Evolutionary conservation across 2,329 filamentous ascomycete genomes (phyloP).

Genomic region (Colletotrichum neosansevieriae): DNA sequence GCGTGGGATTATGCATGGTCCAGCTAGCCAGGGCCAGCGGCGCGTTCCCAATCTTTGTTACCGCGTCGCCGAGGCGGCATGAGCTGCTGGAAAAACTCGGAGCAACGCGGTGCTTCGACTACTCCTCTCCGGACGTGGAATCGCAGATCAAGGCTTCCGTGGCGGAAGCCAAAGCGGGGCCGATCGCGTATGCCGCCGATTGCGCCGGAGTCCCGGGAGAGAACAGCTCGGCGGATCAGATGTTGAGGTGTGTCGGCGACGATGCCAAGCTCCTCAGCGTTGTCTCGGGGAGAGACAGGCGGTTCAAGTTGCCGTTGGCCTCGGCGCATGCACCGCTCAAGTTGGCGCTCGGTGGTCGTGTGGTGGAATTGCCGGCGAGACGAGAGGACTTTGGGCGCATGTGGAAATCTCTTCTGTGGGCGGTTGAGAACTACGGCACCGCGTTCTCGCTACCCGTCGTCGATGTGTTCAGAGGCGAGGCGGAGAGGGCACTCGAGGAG

Average conservation of each 20-base stretch:
- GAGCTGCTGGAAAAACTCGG: conserved; percentile 48
- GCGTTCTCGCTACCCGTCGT: conserved; percentile 14
- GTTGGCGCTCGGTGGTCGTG: background rate
- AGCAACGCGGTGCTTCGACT: conserved; percentile 52
- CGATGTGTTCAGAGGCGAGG: conserved; percentile 13
- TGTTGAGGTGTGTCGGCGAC: conserved; percentile 11
- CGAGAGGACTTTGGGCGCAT: conserved; percentile 11
- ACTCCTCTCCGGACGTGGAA: conserved; percentile 37
- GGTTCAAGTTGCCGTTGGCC: conserved; percentile 13
- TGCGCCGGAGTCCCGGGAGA: background rate
- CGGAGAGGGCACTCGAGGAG: conserved; percentile 19
- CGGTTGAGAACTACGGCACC: conserved; percentile 6
- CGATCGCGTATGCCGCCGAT: conserved; percentile 27
- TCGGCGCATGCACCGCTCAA: conserved; percentile 4
- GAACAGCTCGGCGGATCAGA: conserved; percentile 6
- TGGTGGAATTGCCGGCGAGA: conserved; percentile 5
- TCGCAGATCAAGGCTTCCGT: conserved; percentile 18
- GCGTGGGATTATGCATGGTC: conserved; percentile 51
- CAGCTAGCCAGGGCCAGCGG: conserved; percentile 51
- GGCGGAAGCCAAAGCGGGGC: conserved; percentile 10
- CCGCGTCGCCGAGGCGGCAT: conserved; percentile 49
- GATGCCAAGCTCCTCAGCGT: background rate
- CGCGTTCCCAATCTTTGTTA: conserved; percentile 48
- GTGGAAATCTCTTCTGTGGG: conserved; percentile 15
- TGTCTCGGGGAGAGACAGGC: background rate